Evolutionary conservation across 2,329 filamentous ascomycete genomes (phyloP).

Genomic region (Fusarium anguioides): DNA sequence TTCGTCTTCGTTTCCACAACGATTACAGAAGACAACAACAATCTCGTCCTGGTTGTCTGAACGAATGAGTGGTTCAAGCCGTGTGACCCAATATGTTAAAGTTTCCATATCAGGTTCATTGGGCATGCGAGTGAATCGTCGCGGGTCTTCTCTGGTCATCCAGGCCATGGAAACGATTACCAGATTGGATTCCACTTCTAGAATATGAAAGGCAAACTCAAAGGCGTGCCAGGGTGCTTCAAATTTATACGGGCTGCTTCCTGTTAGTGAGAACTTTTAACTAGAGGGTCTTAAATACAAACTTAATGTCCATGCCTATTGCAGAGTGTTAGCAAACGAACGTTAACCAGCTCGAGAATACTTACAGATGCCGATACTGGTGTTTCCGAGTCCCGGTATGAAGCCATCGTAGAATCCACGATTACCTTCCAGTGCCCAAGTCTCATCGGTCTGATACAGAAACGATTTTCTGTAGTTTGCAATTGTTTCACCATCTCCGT

Average conservation of each 20-base stretch:
- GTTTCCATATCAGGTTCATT: constrained; percentile 77
- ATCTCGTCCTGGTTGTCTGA: constrained; percentile 66
- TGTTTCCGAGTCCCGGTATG: constrained; percentile 61
- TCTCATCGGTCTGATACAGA: constrained; percentile 70
- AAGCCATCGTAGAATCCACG: constrained; percentile 61
- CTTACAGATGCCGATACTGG: constrained; percentile 68
- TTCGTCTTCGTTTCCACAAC: constrained; percentile 73
- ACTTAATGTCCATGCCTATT: constrained; percentile 69
- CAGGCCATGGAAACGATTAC: constrained; percentile 83
- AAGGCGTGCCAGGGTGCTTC: constrained; percentile 53
- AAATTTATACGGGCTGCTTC: constrained; percentile 51
- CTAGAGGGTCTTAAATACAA: constrained; percentile 1
- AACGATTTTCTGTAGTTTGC: constrained; percentile 71
- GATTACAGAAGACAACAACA: constrained; percentile 77
- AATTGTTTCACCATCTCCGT: constrained; percentile 67
- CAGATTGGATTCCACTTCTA: constrained; percentile 67
- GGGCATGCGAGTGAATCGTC: constrained; percentile 58
- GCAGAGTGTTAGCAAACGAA: neutral
- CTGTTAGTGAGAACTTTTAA: constrained; percentile 9
- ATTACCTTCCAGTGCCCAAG: constrained; percentile 67
- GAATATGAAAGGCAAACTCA: constrained; percentile 65
- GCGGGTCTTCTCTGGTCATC: constrained; percentile 69
- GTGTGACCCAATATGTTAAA: constrained; percentile 78
- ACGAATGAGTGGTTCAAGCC: constrained; percentile 73
- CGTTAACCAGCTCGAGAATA: neutral